These are phyloP conservation scores for Coemansia sp. DNA, from an alignment of 192 early-diverging fungal species.

Conservation along the genomic window DNA sequence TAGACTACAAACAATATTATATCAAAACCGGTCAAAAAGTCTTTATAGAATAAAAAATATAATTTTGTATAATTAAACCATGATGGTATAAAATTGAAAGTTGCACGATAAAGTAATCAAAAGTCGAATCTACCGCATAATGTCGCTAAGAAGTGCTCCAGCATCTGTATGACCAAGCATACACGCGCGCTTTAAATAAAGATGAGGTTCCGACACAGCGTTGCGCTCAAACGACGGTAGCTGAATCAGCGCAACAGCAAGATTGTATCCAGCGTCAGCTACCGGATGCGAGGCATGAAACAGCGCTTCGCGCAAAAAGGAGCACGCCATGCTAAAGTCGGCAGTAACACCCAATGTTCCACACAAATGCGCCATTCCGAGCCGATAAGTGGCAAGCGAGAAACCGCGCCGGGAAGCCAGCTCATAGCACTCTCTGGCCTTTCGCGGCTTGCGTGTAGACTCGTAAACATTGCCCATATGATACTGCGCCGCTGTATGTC, in stretches of 20 bases:
- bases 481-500: conserved; percentile 37
- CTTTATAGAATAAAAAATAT: no score
- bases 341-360: conserved; percentile 44
- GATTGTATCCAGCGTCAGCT: conserved; percentile 50
- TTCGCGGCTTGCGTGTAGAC: conserved; percentile 26
- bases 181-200: conserved; percentile 53
- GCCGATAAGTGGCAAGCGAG: conserved; percentile 40
- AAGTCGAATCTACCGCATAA: conserved; percentile 25
- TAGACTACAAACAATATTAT: no score
- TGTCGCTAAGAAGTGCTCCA: conserved; percentile 45
- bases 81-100: neutral
- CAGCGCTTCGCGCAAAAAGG: conserved; percentile 47
- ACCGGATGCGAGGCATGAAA: conserved; percentile 51
- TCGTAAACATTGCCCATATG: conserved; percentile 41
- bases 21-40: no score
- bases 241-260: conserved; percentile 51
- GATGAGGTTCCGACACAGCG: conserved; percentile 41
- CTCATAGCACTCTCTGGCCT: conserved; percentile 47
- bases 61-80: neutral
- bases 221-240: conserved; percentile 45
- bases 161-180: conserved; percentile 44
- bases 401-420: conserved; percentile 40
- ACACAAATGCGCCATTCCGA: conserved; percentile 52
- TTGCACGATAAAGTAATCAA: neutral
- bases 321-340: conserved; percentile 53